Evolutionary conservation across 768 basidiomycete genomes (phyloP), one percentile per base, ranked within the genome.

Genomic region (Pholiota microspora): DNA sequence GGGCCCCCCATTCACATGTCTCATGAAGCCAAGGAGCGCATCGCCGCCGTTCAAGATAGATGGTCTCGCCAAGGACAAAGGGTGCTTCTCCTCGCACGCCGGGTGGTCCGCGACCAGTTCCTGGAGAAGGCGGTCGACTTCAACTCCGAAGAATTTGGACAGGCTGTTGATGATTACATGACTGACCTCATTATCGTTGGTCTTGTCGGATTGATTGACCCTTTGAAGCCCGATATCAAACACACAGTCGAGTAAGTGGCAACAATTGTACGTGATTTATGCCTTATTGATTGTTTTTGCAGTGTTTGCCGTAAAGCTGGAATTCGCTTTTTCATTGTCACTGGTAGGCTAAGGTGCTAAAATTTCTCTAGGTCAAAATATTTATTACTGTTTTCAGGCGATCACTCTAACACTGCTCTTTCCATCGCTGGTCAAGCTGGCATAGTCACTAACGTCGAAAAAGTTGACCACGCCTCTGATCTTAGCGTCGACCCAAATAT

Each of bases 341-440:
- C 81, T 8, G 79, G 79, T 70, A 53, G n/a, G 38, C 7, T 5
- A 15, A n/a, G n/a, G n/a, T n/a, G n/a, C n/a, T n/a, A n/a, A n/a
- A 21, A 59, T 52, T 9, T 25, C 46, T 15, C 2, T 44, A 23
- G 25, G 48, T 42, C 24, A 8, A 34, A 27, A 35, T 12, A 12
- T 6, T 23, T 35, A 13, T 21, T 35, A 9, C 34, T 74, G 77
- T 47, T 32, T 16, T 2, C 21, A 50, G 49, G 79, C 49, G 79
- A 89, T 71, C 71, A 86, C 64, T 75, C 81, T 25, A 70, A 78
- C 12, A 88, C 85, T 0, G 84, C 83, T 0, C 71, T 78, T 3
- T 83, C 86, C 0, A 86, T 88, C 55, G 85, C 85, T 9, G 70
- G 74, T 9, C 81, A 84, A 58, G 82, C 81, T n/a, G 78, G 84